A percentile compares a stretch with the other conserved stretches of the same genome.
Conservation (phyloP, 2,329 filamentous ascomycete genomes). For the Scytalidium sp. region DNA sequence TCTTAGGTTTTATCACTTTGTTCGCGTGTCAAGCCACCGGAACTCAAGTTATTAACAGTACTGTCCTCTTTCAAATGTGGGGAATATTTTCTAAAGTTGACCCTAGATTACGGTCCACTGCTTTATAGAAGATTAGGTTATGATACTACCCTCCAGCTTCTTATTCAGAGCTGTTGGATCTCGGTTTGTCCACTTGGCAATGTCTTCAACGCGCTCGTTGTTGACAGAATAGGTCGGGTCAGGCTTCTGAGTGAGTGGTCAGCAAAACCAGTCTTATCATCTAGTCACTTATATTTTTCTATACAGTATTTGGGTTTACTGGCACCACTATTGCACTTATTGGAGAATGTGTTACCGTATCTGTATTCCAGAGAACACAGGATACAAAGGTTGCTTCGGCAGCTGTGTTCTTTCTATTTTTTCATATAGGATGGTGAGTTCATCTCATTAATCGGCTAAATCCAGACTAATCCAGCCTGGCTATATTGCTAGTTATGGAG, state of each 20-base stretch:
- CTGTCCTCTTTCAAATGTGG: neutral
- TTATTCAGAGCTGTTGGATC: neutral
- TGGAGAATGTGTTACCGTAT: conserved; percentile 17
- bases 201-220: neutral
- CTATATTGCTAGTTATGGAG: conserved; percentile 19
- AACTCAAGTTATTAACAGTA: conserved; percentile 1
- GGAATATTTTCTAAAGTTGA: neutral
- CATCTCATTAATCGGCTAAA: neutral
- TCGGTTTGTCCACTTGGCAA: neutral
- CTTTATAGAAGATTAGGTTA: neutral
- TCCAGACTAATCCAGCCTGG: neutral
- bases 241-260: neutral
- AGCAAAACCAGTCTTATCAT: neutral
- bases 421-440: conserved; percentile 2
- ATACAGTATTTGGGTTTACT: conserved; percentile 11
- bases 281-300: neutral
- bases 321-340: conserved; percentile 15
- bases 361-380: conserved; percentile 18
- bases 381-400: conserved; percentile 19
- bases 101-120: neutral
- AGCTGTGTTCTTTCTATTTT: conserved; percentile 13
- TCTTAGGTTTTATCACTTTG: conserved; percentile 1
- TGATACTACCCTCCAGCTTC: neutral
- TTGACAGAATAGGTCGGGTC: neutral
- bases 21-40: neutral